Evolutionary conservation across 2,329 filamentous ascomycete species (phyloP), one percentile per base, ranked within the genome.

Genomic region (Phialemoniopsis sp.): DNA sequence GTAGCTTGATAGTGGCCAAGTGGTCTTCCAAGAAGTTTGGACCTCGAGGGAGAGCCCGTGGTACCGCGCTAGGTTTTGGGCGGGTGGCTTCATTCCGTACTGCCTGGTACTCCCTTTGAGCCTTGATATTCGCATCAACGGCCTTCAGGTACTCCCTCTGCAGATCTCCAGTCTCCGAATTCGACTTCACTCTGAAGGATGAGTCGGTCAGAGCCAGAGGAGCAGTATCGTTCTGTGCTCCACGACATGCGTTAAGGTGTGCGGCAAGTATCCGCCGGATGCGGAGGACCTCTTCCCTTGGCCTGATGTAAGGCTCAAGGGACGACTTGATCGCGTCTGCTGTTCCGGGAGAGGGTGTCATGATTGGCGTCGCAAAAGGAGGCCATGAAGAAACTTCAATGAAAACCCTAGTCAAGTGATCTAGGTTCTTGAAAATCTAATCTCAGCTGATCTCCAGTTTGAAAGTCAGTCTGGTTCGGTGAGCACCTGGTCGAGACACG

Each of bases 141-240:
- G 73, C 76, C 34, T 72, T 68, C 21, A 81, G 51, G 46, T 80
- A 84, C 28, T 76, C 70, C 47, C 63, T 67, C 36, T 78, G 72
- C 13, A 72, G 52, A 1, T 74, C 77, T 28, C 63, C 66, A 0
- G 70, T 50, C 16, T 66, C 62, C 4, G 62, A 59, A 36, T 17
- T 36, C 19, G 31, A 39, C 14, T 56, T 56, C 38, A 68, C 50
- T 41, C 60, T 50, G 36, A 55, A 54, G 29, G 63, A 52, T 18
- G 59, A 43, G 33, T 71, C 66, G 29, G 69, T 52, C 10, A 83
- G 66, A 13, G 75, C 70, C 16, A 80, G 55, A 10, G 72, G 71
- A 16, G 61, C 63, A 32, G 56, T 36, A 67, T 54, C 19, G 65
- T 57, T n/a, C 61, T 65, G 43, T 66, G 59, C 13, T 67, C 59